These are phyloP conservation scores for Lolium multiflorum DNA, from an alignment of 176 grass and related monocot species.

Conservation along the genomic window DNA sequence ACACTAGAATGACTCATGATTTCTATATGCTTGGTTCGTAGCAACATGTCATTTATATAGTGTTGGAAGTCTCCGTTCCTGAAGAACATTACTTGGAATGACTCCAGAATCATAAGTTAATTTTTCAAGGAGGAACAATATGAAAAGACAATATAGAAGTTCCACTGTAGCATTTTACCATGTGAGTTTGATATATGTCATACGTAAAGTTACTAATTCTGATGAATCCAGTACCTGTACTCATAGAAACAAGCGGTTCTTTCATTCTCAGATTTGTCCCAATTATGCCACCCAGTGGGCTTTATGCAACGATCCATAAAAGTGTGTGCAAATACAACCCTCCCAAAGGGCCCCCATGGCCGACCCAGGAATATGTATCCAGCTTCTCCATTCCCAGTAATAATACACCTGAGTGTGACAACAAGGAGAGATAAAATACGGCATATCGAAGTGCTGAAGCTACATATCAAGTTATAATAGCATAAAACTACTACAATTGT, in stretches of 20 bases:
- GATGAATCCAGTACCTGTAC: conserved; percentile 63
- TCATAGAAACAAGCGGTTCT: conserved; percentile 95
- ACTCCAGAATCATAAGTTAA: conserved; percentile 9
- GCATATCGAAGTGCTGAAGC: conserved; percentile 22
- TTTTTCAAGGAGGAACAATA: neutral
- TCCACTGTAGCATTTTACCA: neutral
- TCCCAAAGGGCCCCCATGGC: conserved; percentile 95
- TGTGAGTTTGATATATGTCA: neutral
- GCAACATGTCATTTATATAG: neutral
- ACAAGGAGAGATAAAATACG: conserved; percentile 1
- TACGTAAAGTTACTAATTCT: neutral
- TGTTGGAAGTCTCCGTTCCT: neutral
- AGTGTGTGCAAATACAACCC: conserved; percentile 94
- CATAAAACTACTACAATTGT: too few species aligned
- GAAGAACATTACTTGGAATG: neutral
- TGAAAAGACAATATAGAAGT: conserved; percentile 4
- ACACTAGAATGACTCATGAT: neutral
- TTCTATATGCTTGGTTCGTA: neutral
- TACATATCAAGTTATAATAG: conserved; percentile 4
- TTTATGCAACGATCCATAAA: conserved; percentile 91
- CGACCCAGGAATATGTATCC: conserved; percentile 87
- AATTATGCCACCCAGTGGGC: conserved; percentile 91
- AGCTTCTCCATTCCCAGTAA: conserved; percentile 82
- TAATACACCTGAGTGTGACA: conserved; percentile 70
- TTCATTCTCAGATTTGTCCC: conserved; percentile 95